phyloP scores from a whole-genome alignment of 257 asterid genomes.

The Ballota nigra region DNA sequence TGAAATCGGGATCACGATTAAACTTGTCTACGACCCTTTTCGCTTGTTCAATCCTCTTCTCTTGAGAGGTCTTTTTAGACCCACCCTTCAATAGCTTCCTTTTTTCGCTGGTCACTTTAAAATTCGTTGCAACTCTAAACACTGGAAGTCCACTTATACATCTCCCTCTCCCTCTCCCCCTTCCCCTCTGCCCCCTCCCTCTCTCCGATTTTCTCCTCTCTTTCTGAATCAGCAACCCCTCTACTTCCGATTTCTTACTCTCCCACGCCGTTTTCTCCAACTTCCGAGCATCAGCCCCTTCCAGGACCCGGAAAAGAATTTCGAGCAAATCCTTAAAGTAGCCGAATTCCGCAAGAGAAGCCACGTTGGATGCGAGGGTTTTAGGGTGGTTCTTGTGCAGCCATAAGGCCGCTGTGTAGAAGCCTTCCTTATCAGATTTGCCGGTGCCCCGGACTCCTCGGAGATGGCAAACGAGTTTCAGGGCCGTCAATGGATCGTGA shows the following conservation, averaged over 20 bases:
- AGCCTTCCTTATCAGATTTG: slow-evolving; percentile 34
- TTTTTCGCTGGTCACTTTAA: neutral
- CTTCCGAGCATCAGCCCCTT: slow-evolving; percentile 32
- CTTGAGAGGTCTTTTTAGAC: neutral
- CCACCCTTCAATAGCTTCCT: neutral
- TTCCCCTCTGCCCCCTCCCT: neutral
- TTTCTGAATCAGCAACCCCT: no score
- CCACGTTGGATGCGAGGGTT: slow-evolving; percentile 37
- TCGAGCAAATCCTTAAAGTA: slow-evolving; percentile 53
- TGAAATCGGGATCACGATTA: neutral
- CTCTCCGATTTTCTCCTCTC: neutral
- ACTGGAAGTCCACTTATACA: no score
- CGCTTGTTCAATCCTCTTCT: neutral
- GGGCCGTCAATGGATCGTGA: slow-evolving; percentile 34
- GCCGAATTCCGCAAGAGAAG: slow-evolving; percentile 34
- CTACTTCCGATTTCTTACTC: neutral
- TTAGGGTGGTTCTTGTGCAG: slow-evolving; percentile 43
- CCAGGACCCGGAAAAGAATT: slow-evolving; percentile 41
- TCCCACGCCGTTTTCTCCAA: slow-evolving; percentile 1
- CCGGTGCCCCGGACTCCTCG: slow-evolving; percentile 48
- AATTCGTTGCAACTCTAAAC: neutral
- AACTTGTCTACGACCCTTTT: neutral
- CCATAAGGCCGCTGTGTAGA: slow-evolving; percentile 35
- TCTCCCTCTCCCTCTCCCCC: no score
- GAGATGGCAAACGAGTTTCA: slow-evolving; percentile 43